Evolutionary conservation across 129 eudicot species (phyloP).

Genomic region (Pulicaria dysenterica): DNA sequence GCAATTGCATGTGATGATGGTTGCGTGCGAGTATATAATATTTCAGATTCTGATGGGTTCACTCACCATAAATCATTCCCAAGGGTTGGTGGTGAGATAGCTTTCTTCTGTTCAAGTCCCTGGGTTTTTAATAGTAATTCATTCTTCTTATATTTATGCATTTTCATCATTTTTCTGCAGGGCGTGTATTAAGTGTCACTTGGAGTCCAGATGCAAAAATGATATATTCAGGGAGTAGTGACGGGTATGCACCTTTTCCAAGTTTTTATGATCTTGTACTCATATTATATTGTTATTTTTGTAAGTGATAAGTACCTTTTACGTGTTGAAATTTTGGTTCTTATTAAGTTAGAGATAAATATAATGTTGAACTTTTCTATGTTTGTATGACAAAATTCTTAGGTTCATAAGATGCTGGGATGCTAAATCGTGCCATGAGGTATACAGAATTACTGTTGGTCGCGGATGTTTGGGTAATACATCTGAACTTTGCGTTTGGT

Average conservation of each 20-base stretch:
- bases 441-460: constrained; percentile 89
- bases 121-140: neutral
- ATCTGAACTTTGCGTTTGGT: constrained; percentile 88
- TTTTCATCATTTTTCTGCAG: constrained; percentile 37
- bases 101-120: constrained; percentile 22
- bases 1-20: constrained; percentile 94
- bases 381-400: constrained; percentile 9
- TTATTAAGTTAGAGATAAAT: too few species aligned
- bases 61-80: constrained; percentile 62
- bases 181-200: constrained; percentile 79
- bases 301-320: too few species aligned
- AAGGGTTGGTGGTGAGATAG: constrained; percentile 83
- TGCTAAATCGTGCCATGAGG: constrained; percentile 56
- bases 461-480: constrained; percentile 78
- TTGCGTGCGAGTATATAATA: constrained; percentile 61
- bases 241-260: constrained; percentile 56
- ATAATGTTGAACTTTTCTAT: neutral
- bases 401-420: constrained; percentile 97
- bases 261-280: neutral
- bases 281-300: neutral
- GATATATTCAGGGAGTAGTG: constrained; percentile 95
- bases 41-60: constrained; percentile 47
- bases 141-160: neutral
- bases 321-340: too few species aligned
- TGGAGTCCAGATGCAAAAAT: constrained; percentile 78